Evolutionary conservation across 345 rosid species (phyloP).

Genomic region (Punica granatum): DNA sequence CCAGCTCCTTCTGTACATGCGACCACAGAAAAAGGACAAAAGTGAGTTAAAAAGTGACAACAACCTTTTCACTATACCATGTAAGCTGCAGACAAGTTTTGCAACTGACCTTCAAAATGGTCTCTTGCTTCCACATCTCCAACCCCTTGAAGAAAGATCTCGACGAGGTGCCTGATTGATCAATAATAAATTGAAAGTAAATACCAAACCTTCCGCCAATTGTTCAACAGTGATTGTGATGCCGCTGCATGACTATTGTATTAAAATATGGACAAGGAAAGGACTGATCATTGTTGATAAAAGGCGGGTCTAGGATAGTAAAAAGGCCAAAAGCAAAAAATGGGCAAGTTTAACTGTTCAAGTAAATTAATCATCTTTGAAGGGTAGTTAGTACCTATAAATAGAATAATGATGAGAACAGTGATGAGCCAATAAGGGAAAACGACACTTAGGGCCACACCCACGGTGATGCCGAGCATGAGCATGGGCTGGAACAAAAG

Average conservation of each 20-base stretch:
- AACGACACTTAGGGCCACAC: slow-evolving; percentile 83
- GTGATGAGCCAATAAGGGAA: slow-evolving; percentile 97
- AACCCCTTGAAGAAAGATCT: slow-evolving; percentile 72
- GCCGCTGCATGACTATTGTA: neutral
- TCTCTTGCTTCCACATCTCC: slow-evolving; percentile 92
- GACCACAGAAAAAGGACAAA: neutral
- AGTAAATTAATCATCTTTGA: neutral
- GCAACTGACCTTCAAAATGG: slow-evolving; percentile 49
- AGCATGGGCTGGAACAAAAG: slow-evolving; percentile 95
- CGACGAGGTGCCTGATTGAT: slow-evolving; percentile 55
- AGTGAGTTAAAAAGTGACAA: neutral
- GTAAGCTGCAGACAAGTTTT: too few relatives aligned
- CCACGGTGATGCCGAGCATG: slow-evolving; percentile 83
- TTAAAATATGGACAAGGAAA: too few relatives aligned
- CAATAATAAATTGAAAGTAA: neutral
- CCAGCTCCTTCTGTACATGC: slow-evolving; percentile 56
- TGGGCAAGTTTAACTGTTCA: neutral
- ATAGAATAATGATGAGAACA: slow-evolving; percentile 81
- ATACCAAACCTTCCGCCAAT: neutral
- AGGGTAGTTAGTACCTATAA: slow-evolving; percentile 35
- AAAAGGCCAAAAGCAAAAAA: neutral
- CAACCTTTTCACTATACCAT: neutral
- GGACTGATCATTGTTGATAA: neutral
- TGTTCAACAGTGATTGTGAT: neutral
- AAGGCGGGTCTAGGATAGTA: neutral